phyloP scores from a whole-genome alignment of 192 early-diverging fungal genomes.

The Coemansia sp. region DNA sequence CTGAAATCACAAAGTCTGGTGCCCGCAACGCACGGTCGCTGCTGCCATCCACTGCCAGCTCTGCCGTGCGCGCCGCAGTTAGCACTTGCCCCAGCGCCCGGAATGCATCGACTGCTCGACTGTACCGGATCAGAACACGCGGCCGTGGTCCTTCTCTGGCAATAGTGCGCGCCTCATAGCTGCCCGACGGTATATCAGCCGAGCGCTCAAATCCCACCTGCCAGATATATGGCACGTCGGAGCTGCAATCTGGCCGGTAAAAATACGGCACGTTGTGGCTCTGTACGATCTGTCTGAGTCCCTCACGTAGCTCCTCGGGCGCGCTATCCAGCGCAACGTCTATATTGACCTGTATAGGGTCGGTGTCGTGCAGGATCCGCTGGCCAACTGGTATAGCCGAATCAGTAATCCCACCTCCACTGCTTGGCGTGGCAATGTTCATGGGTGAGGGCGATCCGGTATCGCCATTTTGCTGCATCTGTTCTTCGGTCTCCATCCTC shows the following conservation, averaged over 20 bases:
- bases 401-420: background rate
- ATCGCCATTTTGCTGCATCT: slow-evolving; percentile 11
- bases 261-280: slow-evolving; percentile 45
- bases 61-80: slow-evolving; percentile 58
- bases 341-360: slow-evolving; percentile 35
- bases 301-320: slow-evolving; percentile 35
- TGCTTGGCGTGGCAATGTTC: slow-evolving; percentile 39
- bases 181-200: slow-evolving; percentile 12
- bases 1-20: slow-evolving; percentile 55
- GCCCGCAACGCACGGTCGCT: slow-evolving; percentile 20
- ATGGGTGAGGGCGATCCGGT: slow-evolving; percentile 31
- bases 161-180: slow-evolving; percentile 24
- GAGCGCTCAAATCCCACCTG: slow-evolving; percentile 35
- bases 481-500: slow-evolving; percentile 25
- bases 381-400: slow-evolving; percentile 9
- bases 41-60: slow-evolving; percentile 25
- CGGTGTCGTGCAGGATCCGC: slow-evolving; percentile 33
- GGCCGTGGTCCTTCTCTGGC: background rate
- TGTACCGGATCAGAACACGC: slow-evolving; percentile 28
- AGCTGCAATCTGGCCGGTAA: background rate
- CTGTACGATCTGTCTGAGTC: slow-evolving; percentile 34
- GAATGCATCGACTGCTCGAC: slow-evolving; percentile 60
- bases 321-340: slow-evolving; percentile 28
- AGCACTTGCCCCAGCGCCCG: slow-evolving; percentile 72
- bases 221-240: slow-evolving; percentile 20